Conservation (phyloP, 345 rosid genomes). For the Microcos paniculata region DNA sequence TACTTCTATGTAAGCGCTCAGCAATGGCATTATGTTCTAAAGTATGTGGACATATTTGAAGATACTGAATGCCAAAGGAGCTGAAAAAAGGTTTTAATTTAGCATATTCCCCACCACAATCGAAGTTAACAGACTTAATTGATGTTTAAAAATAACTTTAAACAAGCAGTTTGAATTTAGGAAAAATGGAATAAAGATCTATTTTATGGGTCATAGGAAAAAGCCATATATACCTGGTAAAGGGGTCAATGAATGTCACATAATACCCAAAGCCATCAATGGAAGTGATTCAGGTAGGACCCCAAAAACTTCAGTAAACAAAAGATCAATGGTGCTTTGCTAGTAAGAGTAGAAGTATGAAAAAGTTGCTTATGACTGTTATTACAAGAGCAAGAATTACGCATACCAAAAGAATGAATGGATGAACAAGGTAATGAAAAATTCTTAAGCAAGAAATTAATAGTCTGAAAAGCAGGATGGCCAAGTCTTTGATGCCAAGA, state of each 20-base stretch:
- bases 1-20: not conserved
- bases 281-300: not conserved
- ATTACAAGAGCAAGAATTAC: not conserved
- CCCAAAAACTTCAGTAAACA: not conserved
- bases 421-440: not conserved
- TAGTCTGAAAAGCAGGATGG: not conserved
- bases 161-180: not conserved
- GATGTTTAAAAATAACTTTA: not conserved
- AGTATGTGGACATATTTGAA: not conserved
- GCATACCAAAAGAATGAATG: not conserved
- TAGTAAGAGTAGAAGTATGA: not conserved
- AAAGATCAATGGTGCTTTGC: not conserved
- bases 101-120: not conserved
- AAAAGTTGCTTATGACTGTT: not conserved
- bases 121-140: not conserved
- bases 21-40: not conserved
- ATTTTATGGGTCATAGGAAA: too few species aligned
- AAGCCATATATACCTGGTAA: too few species aligned
- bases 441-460: too few species aligned
- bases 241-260: too few species aligned
- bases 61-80: not conserved
- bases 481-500: too few species aligned
- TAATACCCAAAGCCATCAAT: not conserved
- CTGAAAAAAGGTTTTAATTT: not conserved
- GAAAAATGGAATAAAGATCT: not conserved